A percentile compares a stretch with the other conserved stretches of the same genome.
Conservation (phyloP, 2,329 filamentous ascomycete genomes). For the Westerdykella aurantiaca region DNA sequence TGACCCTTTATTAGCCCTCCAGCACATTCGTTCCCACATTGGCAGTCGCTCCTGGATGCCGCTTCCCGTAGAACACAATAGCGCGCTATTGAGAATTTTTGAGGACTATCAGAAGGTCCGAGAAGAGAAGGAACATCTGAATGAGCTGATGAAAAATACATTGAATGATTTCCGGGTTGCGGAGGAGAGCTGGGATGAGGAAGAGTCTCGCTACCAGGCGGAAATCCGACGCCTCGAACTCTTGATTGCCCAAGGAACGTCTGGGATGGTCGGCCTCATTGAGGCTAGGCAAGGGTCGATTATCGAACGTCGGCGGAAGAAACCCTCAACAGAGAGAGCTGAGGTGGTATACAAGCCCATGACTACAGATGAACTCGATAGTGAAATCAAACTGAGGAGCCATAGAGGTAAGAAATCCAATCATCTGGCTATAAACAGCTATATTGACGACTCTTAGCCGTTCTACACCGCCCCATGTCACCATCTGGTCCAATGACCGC, state of each 20-base stretch:
- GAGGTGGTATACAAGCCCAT: conserved; percentile 8
- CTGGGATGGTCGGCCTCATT: conserved; percentile 39
- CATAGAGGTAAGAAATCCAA: conserved; percentile 18
- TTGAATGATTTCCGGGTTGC: conserved; percentile 19
- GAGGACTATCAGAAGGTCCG: conserved; percentile 37
- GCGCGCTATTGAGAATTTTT: conserved; percentile 39
- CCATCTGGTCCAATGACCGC: conserved; percentile 37
- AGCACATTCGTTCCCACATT: conserved; percentile 26
- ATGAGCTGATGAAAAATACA: conserved; percentile 24
- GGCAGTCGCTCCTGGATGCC: conserved; percentile 13
- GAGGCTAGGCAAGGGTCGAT: conserved; percentile 39
- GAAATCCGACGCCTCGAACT: conserved; percentile 43
- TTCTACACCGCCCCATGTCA: conserved; percentile 26
- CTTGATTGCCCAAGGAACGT: conserved; percentile 38
- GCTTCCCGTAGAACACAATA: conserved; percentile 30
- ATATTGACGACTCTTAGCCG: conserved; percentile 12
- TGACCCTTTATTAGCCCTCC: conserved; percentile 21
- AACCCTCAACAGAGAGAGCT: conserved; percentile 12
- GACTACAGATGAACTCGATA: conserved; percentile 17
- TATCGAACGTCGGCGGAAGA: conserved; percentile 25
- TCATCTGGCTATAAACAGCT: not conserved
- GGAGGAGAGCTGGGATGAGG: conserved; percentile 28
- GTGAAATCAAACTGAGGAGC: conserved; percentile 19
- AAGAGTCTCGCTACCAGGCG: conserved; percentile 33
- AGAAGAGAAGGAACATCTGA: conserved; percentile 30